Evolutionary conservation across 148 eudicot species (phyloP).

Genomic region (Drosera capensis): DNA sequence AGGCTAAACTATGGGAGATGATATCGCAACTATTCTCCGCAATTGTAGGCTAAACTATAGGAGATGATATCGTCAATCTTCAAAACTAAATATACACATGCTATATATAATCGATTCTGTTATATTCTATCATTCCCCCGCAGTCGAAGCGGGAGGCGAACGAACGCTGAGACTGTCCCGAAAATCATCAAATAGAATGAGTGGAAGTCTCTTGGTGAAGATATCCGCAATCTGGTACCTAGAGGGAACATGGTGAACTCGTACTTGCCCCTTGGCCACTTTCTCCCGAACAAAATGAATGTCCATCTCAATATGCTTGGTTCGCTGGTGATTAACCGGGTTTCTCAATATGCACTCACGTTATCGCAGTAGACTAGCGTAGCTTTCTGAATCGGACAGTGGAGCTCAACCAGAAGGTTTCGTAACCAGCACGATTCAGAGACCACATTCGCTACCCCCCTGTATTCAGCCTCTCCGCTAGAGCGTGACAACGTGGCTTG

Average conservation of each 20-base stretch:
- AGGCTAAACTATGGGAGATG: no score
- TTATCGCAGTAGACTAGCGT: slow-evolving; percentile 8
- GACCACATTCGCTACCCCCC: slow-evolving; percentile 11
- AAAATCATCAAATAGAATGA: slow-evolving; percentile 1
- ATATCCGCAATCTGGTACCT: slow-evolving; percentile 10
- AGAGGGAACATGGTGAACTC: slow-evolving; percentile 8
- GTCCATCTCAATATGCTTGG: slow-evolving; percentile 7
- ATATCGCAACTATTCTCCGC: no score
- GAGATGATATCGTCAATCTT: no score
- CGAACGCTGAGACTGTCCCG: slow-evolving; percentile 10
- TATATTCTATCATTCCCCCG: slow-evolving; percentile 12
- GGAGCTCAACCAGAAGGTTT: slow-evolving; percentile 2
- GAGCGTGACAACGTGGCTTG: slow-evolving; percentile 8
- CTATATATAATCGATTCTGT: no score
- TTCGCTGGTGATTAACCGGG: slow-evolving; percentile 1
- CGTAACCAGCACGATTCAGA: slow-evolving; percentile 4
- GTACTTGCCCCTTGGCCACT: slow-evolving; percentile 2
- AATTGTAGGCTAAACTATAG: no score
- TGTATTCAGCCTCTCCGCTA: slow-evolving; percentile 6
- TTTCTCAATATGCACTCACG: slow-evolving; percentile 1
- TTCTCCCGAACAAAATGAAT: slow-evolving; percentile 2
- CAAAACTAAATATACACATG: no score
- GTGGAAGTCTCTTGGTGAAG: slow-evolving; percentile 9
- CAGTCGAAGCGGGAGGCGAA: not conserved
- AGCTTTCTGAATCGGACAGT: slow-evolving; percentile 1